A percentile compares a stretch with the other conserved stretches of the same genome.
phyloP scores from a whole-genome alignment of 2,329 filamentous ascomycete genomes.

The Amauroascus verrucosus region DNA sequence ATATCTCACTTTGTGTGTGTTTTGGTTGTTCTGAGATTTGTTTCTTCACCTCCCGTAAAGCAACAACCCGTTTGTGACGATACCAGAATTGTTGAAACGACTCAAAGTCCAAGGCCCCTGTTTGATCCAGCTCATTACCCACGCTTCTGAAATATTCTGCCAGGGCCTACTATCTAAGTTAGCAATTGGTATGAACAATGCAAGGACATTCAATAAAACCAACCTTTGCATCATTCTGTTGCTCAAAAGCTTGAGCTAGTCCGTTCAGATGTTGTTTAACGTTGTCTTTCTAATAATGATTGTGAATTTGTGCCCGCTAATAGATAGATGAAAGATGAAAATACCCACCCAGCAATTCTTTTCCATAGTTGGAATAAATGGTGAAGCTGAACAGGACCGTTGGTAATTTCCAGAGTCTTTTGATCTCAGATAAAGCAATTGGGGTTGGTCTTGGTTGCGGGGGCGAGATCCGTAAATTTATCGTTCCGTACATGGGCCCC shows the following conservation, averaged over 20 bases:
- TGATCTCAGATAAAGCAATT: too few relatives aligned
- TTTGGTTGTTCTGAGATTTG: not conserved
- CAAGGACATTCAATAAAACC: not conserved
- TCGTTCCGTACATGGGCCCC: too few relatives aligned
- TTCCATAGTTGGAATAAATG: not conserved
- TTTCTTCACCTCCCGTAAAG: not conserved
- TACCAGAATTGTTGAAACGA: not conserved
- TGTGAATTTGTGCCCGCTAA: not conserved
- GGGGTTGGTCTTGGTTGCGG: too few relatives aligned
- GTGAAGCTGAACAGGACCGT: too few relatives aligned
- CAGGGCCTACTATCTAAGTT: not conserved
- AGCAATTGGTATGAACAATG: not conserved
- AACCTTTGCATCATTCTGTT: not conserved
- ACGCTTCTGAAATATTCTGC: not conserved
- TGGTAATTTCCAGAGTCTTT: too few relatives aligned
- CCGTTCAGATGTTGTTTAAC: not conserved
- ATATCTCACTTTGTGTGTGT: not conserved
- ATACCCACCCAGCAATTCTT: not conserved
- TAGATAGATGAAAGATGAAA: not conserved
- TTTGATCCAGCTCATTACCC: not conserved
- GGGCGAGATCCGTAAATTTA: too few relatives aligned
- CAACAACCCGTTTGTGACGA: conserved; percentile 1
- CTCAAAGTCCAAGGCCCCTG: not conserved
- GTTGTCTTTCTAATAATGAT: not conserved
- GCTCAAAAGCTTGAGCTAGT: conserved; percentile 2